Conservation (phyloP, 768 basidiomycete species). For the Ephemerocybe angulata region DNA sequence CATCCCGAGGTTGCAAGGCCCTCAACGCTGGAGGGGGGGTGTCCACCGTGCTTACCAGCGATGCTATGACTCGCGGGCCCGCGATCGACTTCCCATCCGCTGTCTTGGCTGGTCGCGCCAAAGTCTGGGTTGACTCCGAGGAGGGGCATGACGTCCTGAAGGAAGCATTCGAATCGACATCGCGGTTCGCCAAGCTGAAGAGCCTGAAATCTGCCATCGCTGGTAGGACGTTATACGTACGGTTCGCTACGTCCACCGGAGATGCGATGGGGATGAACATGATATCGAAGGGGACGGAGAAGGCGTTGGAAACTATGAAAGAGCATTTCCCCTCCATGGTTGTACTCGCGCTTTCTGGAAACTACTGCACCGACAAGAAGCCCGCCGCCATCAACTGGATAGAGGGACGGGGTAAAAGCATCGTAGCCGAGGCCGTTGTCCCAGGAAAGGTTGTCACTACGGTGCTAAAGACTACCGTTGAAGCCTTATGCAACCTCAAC, state of each 20-base stretch:
- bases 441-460: slow-evolving; percentile 84
- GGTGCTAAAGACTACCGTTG: slow-evolving; percentile 94
- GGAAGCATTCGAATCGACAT: slow-evolving; percentile 90
- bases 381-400: slow-evolving; percentile 99
- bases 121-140: slow-evolving; percentile 79
- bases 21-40: slow-evolving; percentile 96
- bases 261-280: slow-evolving; percentile 99
- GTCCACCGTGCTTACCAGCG: slow-evolving; percentile 87
- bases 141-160: slow-evolving; percentile 75
- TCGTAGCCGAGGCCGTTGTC: slow-evolving; percentile 93
- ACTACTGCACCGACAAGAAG: slow-evolving; percentile 99
- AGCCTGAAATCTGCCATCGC: slow-evolving; percentile 86
- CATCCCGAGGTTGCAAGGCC: slow-evolving; percentile 96
- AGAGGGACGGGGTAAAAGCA: slow-evolving; percentile 95
- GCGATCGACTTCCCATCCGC: slow-evolving; percentile 92
- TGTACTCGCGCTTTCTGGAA: slow-evolving; percentile 88
- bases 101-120: slow-evolving; percentile 74
- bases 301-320: slow-evolving; percentile 81
- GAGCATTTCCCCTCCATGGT: slow-evolving; percentile 87
- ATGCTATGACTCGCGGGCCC: slow-evolving; percentile 97
- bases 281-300: slow-evolving; percentile 98
- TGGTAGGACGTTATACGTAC: slow-evolving; percentile 87
- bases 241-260: slow-evolving; percentile 92
- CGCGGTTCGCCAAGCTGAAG: slow-evolving; percentile 85
- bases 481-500: slow-evolving; percentile 84